phyloP scores from a whole-genome alignment of 2,329 filamentous ascomycete species.

The Aspergillus sclerotialis region DNA sequence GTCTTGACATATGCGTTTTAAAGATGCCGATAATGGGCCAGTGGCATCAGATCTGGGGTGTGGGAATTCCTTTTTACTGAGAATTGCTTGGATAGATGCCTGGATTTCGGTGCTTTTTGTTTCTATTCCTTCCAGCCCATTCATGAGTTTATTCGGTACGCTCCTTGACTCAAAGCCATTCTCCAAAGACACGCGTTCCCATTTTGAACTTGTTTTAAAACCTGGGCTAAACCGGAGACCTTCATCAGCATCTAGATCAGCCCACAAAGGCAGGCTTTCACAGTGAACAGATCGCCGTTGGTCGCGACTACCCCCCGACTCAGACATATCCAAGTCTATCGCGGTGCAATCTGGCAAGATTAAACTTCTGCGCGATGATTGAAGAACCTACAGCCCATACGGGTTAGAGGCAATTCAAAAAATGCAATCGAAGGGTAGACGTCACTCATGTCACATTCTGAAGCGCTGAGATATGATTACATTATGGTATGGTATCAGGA shows the following conservation, averaged over 20 bases:
- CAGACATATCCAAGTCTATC: constrained; percentile 13
- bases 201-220: no score
- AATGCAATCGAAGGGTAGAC: constrained; percentile 7
- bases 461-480: constrained; percentile 18
- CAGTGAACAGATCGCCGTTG: constrained; percentile 16
- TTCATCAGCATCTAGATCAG: no score
- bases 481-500: constrained; percentile 22
- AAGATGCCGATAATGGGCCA: no score
- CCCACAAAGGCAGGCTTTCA: constrained; percentile 14
- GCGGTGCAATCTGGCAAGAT: constrained; percentile 16
- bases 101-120: no score
- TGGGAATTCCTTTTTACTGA: no score
- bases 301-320: constrained; percentile 7
- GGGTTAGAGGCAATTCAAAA: constrained; percentile 20
- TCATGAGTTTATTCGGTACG: no score
- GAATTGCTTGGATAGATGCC: no score
- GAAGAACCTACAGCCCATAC: constrained; percentile 25
- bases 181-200: no score
- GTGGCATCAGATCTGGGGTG: no score
- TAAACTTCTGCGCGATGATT: constrained; percentile 20
- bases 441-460: constrained; percentile 23
- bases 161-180: no score
- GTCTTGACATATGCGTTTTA: no score
- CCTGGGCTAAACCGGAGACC: constrained; percentile 14
- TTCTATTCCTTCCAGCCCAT: no score